Conservation (phyloP, 306 rosid species). For the Rubus parviflorus region DNA sequence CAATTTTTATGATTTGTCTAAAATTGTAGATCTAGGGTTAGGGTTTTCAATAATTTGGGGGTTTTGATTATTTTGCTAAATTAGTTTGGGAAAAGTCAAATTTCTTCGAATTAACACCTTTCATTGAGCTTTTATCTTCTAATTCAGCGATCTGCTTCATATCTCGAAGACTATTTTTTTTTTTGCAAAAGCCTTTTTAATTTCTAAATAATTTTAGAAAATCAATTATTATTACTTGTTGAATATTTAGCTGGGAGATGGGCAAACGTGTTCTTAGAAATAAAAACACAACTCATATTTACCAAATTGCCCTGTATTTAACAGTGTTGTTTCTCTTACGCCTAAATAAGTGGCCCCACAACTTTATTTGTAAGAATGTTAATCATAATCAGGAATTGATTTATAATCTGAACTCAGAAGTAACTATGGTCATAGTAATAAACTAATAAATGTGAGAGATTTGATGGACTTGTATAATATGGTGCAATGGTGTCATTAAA, state of each 20-base stretch:
- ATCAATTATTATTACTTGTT: background rate
- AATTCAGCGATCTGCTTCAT: constrained; percentile 32
- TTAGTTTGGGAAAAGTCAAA: constrained; percentile 35
- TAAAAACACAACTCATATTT: background rate
- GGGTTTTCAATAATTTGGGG: constrained; percentile 58
- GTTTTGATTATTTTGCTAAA: constrained; percentile 37
- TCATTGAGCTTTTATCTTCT: constrained; percentile 9
- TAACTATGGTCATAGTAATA: background rate
- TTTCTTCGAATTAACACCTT: constrained; percentile 12
- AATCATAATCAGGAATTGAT: background rate
- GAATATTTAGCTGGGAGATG: background rate
- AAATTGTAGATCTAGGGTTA: constrained; percentile 51
- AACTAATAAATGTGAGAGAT: background rate
- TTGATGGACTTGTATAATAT: too few species aligned
- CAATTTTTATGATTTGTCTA: constrained; percentile 18
- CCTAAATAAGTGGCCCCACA: constrained; percentile 2
- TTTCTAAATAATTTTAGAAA: background rate
- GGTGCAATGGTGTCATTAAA: background rate
- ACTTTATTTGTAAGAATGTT: background rate
- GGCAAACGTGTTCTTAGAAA: background rate
- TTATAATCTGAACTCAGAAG: background rate
- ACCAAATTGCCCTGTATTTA: constrained; percentile 4
- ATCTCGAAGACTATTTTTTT: constrained; percentile 26
- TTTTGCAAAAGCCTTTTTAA: constrained; percentile 1
- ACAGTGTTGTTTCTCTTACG: background rate